Conservation (phyloP, 306 rosid species). For the Arachis hypogaea region DNA sequence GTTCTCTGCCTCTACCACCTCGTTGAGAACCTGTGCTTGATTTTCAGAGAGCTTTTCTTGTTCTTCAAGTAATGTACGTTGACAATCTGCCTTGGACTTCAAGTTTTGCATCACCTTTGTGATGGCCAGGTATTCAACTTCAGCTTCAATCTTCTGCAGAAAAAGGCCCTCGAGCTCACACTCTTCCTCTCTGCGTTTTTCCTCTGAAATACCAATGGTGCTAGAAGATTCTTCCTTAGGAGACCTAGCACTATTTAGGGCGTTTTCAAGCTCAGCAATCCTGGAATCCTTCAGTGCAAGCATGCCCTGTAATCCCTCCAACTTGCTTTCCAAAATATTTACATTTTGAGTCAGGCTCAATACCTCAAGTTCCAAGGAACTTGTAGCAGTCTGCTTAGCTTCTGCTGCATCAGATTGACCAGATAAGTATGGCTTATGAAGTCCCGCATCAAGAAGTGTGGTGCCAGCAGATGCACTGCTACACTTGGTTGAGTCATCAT, state of each 20-base stretch:
- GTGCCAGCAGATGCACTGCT: constrained; percentile 48
- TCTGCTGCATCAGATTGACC: constrained; percentile 53
- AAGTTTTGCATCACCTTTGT: constrained; percentile 47
- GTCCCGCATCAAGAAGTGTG: constrained; percentile 43
- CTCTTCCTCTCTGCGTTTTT: constrained; percentile 47
- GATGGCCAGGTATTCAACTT: constrained; percentile 64
- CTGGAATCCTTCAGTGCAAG: constrained; percentile 58
- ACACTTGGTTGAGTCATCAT: constrained; percentile 50
- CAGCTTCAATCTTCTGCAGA: constrained; percentile 72
- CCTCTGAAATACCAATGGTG: constrained; percentile 45
- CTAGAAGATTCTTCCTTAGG: constrained; percentile 54
- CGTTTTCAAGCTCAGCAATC: constrained; percentile 71
- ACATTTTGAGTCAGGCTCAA: constrained; percentile 60
- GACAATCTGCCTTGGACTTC: constrained; percentile 48
- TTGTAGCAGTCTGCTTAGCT: constrained; percentile 46
- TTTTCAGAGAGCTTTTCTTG: constrained; percentile 55
- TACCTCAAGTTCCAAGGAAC: constrained; percentile 58
- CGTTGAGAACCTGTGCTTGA: constrained; percentile 56
- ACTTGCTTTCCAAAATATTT: constrained; percentile 53
- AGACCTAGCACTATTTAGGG: constrained; percentile 47
- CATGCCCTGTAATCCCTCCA: constrained; percentile 53
- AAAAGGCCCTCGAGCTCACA: constrained; percentile 55
- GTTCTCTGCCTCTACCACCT: constrained; percentile 52
- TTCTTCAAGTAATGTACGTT: constrained; percentile 49
- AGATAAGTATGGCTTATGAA: constrained; percentile 42